Evolutionary conservation across 805 yeast genomes (phyloP).

Genomic region (Wickerhamiella cacticola): DNA sequence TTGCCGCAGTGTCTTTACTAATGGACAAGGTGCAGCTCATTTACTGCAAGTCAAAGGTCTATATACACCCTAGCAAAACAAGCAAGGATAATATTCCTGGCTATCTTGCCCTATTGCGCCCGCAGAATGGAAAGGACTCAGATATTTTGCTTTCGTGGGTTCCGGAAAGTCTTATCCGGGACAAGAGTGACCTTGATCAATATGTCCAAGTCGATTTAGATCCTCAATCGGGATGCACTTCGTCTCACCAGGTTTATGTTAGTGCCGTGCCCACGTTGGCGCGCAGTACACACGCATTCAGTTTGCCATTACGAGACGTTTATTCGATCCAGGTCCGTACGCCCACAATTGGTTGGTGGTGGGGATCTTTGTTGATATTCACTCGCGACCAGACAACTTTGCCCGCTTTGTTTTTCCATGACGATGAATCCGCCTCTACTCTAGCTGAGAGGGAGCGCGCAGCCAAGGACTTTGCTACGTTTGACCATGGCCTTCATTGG

Average conservation of each 20-base stretch:
- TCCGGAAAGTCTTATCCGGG: conserved; percentile 36
- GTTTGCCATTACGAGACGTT: conserved; percentile 44
- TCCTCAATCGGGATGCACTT: conserved; percentile 21
- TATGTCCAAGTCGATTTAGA: conserved; percentile 44
- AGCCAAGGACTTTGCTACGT: conserved; percentile 62
- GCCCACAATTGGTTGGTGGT: conserved; percentile 84
- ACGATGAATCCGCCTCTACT: conserved; percentile 71
- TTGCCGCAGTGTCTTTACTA: not conserved
- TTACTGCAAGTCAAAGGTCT: conserved; percentile 42
- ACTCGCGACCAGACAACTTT: conserved; percentile 48
- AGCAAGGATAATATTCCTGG: conserved; percentile 74
- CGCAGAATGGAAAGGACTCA: conserved; percentile 35
- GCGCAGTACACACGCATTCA: conserved; percentile 55
- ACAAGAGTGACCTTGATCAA: conserved; percentile 34
- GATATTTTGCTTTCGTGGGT: conserved; percentile 57
- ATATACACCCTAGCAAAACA: conserved; percentile 67
- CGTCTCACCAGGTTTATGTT: conserved; percentile 31
- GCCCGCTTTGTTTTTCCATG: conserved; percentile 88
- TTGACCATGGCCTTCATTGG: conserved; percentile 53
- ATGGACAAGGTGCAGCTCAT: conserved; percentile 25
- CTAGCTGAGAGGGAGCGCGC: conserved; percentile 45
- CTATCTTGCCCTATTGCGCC: conserved; percentile 51
- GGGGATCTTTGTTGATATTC: conserved; percentile 71
- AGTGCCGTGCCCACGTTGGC: conserved; percentile 42
- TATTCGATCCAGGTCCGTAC: conserved; percentile 74